Percentiles rank a stretch among this genome's conserved stretches.
phyloP scores from a whole-genome alignment of 495 filamentous ascomycete genomes.

The Niebla homalea region DNA sequence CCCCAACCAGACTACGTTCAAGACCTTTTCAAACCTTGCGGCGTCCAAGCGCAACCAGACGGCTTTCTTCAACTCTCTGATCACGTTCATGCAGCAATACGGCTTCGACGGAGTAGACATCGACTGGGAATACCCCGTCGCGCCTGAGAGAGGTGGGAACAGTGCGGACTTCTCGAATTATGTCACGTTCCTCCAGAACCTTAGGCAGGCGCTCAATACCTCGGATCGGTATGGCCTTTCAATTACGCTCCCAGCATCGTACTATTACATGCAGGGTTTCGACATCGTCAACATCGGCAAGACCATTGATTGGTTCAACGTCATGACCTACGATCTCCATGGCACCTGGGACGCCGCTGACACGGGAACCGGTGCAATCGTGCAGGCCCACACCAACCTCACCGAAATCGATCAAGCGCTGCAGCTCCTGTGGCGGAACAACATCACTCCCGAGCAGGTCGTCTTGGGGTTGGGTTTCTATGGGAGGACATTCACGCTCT shows the following conservation, averaged over 20 bases:
- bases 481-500: conserved; percentile 29
- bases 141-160: conserved; percentile 30
- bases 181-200: conserved; percentile 22
- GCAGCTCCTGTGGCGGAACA: conserved; percentile 39
- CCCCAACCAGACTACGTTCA: conserved; percentile 12
- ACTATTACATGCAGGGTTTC: conserved; percentile 36
- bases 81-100: conserved; percentile 30
- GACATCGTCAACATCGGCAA: conserved; percentile 15
- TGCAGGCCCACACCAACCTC: conserved; percentile 39
- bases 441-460: conserved; percentile 29
- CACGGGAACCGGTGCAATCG: conserved; percentile 16
- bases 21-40: conserved; percentile 24
- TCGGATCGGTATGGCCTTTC: conserved; percentile 19
- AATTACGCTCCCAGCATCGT: conserved; percentile 27
- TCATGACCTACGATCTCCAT: conserved; percentile 38
- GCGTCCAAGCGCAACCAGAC: conserved; percentile 17
- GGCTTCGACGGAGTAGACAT: conserved; percentile 44
- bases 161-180: conserved; percentile 29
- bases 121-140: conserved; percentile 37
- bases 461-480: conserved; percentile 41
- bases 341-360: conserved; percentile 19
- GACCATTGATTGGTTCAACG: conserved; percentile 32
- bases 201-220: conserved; percentile 13
- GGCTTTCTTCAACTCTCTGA: conserved; percentile 28
- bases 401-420: conserved; percentile 39